Evolutionary conservation across 1,284 basidiomycete species (phyloP).

Genomic region (Trametes sp.): DNA sequence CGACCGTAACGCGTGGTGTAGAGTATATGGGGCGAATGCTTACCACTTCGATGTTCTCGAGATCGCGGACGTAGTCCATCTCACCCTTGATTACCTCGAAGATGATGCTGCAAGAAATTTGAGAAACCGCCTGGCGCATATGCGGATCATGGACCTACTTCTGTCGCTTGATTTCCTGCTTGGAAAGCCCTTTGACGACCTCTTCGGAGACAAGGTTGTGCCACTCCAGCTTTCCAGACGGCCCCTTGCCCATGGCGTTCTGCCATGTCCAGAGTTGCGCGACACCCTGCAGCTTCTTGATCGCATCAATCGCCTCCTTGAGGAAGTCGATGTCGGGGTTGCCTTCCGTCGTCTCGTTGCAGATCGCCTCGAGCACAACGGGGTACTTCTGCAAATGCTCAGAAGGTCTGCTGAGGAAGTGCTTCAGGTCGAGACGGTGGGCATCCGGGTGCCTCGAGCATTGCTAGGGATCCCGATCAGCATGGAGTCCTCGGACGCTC

Average conservation of each 20-base stretch:
- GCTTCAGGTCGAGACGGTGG: constrained; percentile 85
- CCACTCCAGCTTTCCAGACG: constrained; percentile 85
- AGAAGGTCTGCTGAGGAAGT: constrained; percentile 86
- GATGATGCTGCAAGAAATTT: constrained; percentile 69
- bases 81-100: constrained; percentile 97
- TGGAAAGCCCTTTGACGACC: constrained; percentile 66
- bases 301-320: constrained; percentile 75
- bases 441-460: constrained; percentile 73
- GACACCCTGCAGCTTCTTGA: constrained; percentile 79
- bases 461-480: constrained; percentile 44
- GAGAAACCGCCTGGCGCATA: background rate
- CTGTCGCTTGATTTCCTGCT: constrained; percentile 87
- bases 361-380: constrained; percentile 86
- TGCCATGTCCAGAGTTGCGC: constrained; percentile 89
- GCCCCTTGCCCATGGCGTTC: constrained; percentile 81
- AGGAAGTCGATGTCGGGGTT: constrained; percentile 87
- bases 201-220: constrained; percentile 83
- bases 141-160: constrained; percentile 61
- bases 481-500: background rate
- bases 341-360: constrained; percentile 77
- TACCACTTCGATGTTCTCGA: constrained; percentile 87
- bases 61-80: constrained; percentile 93
- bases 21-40: constrained; percentile 33
- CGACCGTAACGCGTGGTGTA: background rate
- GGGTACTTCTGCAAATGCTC: constrained; percentile 94